Evolutionary conservation across 352 stramenopile species (phyloP).

Genomic region (Phytophthora pseudosyringae): DNA sequence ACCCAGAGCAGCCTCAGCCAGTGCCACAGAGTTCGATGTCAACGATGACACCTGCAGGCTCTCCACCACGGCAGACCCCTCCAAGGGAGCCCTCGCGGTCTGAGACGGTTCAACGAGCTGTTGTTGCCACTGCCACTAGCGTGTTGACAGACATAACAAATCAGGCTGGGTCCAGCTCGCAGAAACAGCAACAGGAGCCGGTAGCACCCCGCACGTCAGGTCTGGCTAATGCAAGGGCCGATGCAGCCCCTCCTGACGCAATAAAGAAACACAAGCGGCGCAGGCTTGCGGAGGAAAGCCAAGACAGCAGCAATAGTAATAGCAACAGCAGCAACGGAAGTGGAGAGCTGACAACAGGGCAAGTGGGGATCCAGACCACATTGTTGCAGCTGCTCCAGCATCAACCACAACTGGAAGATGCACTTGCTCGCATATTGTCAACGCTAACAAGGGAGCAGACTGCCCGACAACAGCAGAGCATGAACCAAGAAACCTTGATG

Average conservation of each 20-base stretch:
- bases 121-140: constrained; percentile 13
- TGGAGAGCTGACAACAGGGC: constrained; percentile 29
- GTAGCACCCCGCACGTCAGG: constrained; percentile 4
- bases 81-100: constrained; percentile 4
- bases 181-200: constrained; percentile 30
- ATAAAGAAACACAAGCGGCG: constrained; percentile 48
- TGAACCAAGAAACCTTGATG: constrained; percentile 31
- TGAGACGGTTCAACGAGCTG: constrained; percentile 10
- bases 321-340: constrained; percentile 35
- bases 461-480: constrained; percentile 29
- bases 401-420: constrained; percentile 43
- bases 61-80: constrained; percentile 2
- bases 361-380: constrained; percentile 44
- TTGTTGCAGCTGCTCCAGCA: constrained; percentile 44
- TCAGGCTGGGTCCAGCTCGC: constrained; percentile 26
- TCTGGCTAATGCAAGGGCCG: constrained; percentile 3
- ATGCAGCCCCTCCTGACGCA: constrained; percentile 4
- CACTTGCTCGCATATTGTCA: constrained; percentile 40
- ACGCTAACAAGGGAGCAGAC: constrained; percentile 39
- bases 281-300: constrained; percentile 32
- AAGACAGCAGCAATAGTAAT: constrained; percentile 43
- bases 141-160: constrained; percentile 77
- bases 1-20: constrained; percentile 13
- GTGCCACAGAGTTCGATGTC: constrained; percentile 1
- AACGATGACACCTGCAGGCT: constrained; percentile 4